Evolutionary conservation across 345 rosid species (phyloP).

Genomic region (Populus davidiana): DNA sequence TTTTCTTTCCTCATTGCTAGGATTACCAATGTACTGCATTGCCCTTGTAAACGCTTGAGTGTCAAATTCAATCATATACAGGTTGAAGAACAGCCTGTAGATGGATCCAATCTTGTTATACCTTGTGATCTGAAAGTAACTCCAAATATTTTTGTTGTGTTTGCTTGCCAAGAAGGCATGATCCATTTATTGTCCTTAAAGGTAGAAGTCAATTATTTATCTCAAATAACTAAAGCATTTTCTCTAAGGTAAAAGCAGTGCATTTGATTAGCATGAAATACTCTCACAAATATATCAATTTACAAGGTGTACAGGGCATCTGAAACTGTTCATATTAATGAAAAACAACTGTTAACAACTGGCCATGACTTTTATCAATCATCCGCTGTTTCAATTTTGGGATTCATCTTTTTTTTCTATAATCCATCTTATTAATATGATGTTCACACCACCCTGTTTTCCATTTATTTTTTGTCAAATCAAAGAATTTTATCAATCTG

Average conservation of each 20-base stretch:
- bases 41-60: neutral
- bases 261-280: too few species aligned
- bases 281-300: too few species aligned
- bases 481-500: neutral
- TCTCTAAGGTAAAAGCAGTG: neutral
- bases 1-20: neutral
- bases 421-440: neutral
- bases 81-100: neutral
- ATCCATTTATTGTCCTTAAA: too few species aligned
- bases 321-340: too few species aligned
- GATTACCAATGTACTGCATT: neutral
- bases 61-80: neutral
- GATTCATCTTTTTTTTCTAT: neutral
- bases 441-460: neutral
- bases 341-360: too few species aligned
- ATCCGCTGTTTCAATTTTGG: neutral
- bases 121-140: neutral
- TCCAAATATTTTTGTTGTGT: neutral
- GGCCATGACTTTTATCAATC: neutral
- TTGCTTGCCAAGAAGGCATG: neutral
- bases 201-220: too few species aligned
- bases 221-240: neutral
- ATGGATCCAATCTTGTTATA: neutral
- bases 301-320: too few species aligned
- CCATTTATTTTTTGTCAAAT: neutral